These are phyloP conservation scores for Botrytis elliptica DNA, from an alignment of 2,329 filamentous ascomycete species.

Conservation along the genomic window DNA sequence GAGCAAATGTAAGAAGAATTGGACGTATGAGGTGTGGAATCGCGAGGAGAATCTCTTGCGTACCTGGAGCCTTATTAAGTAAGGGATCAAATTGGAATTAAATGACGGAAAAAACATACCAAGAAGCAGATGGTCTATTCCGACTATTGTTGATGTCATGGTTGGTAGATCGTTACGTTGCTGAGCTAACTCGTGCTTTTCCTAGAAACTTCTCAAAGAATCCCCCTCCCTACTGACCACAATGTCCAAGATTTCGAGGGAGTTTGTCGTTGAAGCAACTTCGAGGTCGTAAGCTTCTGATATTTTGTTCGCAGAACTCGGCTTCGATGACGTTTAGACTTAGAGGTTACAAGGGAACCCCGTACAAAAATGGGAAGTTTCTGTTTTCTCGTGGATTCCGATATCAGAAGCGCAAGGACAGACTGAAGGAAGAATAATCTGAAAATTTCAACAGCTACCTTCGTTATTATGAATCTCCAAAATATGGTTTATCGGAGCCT, in stretches of 20 bases:
- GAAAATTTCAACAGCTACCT: not conserved
- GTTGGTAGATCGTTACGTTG: not conserved
- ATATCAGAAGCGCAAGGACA: not conserved
- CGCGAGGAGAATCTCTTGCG: conserved; percentile 1
- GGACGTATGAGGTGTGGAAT: not conserved
- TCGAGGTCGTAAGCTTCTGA: not conserved
- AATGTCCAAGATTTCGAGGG: not conserved
- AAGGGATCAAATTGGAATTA: not conserved
- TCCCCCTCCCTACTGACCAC: not conserved
- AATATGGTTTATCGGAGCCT: not conserved
- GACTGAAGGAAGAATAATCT: no score
- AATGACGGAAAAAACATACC: not conserved
- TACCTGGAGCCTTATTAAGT: not conserved
- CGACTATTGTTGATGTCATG: not conserved
- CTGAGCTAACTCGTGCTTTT: not conserved
- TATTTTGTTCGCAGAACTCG: not conserved
- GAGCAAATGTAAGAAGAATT: not conserved
- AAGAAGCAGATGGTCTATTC: not conserved
- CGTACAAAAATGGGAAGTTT: not conserved
- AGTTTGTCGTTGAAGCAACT: not conserved
- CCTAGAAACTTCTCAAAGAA: not conserved
- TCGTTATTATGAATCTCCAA: not conserved
- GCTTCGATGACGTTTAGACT: not conserved
- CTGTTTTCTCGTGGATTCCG: not conserved
- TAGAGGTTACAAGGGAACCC: not conserved